Evolutionary conservation across 2,329 filamentous ascomycete genomes (phyloP).

Genomic region (Stagonosporopsis cucurbitacearum): DNA sequence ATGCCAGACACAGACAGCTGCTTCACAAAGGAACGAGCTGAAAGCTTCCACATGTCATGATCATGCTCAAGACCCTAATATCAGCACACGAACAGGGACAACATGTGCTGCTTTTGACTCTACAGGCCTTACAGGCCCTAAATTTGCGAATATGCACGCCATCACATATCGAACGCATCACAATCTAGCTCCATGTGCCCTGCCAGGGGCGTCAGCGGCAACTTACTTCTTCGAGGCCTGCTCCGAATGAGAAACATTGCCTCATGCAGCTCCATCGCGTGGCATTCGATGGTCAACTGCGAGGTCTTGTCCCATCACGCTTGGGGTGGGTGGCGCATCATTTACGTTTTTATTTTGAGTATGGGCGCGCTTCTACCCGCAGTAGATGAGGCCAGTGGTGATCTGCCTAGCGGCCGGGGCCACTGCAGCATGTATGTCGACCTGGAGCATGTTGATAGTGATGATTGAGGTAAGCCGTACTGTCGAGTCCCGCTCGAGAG

Average conservation of each 20-base stretch:
- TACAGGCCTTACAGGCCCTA: not conserved
- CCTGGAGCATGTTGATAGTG: not conserved
- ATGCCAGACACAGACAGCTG: not conserved
- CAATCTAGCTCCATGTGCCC: slow-evolving; percentile 5
- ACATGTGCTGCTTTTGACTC: not conserved
- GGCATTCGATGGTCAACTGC: not conserved
- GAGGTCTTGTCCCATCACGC: not conserved
- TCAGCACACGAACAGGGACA: not conserved
- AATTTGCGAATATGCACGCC: slow-evolving; percentile 3
- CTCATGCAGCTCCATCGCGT: slow-evolving; percentile 7
- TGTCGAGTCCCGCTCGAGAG: slow-evolving; percentile 3
- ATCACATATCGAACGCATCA: slow-evolving; percentile 8
- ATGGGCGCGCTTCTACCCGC: slow-evolving; percentile 11
- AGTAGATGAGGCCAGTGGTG: slow-evolving; percentile 9
- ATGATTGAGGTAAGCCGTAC: not conserved
- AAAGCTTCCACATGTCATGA: not conserved
- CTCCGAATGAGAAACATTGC: slow-evolving; percentile 1
- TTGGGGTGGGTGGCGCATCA: not conserved
- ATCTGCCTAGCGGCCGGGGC: slow-evolving; percentile 11
- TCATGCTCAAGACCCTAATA: not conserved
- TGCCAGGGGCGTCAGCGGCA: slow-evolving; percentile 16
- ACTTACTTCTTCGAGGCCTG: slow-evolving; percentile 6
- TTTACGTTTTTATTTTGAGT: not conserved
- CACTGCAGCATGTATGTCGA: not conserved
- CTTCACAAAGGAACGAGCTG: not conserved